Evolutionary conservation across 495 filamentous ascomycete genomes (phyloP).

Genomic region (Penicillium salamii): DNA sequence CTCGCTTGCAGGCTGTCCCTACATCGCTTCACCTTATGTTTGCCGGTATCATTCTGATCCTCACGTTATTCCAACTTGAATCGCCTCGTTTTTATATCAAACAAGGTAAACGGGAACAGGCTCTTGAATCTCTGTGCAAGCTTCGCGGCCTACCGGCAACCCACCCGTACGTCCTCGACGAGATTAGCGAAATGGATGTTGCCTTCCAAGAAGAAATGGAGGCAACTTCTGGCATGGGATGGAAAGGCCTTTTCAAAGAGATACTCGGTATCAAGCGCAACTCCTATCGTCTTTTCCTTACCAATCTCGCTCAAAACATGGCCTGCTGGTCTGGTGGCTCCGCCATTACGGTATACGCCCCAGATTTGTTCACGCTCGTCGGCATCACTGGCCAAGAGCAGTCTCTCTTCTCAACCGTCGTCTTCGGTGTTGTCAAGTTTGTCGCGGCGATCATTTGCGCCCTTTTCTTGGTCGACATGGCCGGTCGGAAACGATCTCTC

Average conservation of each 20-base stretch:
- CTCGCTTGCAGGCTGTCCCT: neutral
- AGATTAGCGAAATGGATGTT: slow-evolving; percentile 37
- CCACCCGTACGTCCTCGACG: slow-evolving; percentile 1
- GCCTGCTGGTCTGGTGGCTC: slow-evolving; percentile 59
- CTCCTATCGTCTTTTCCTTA: slow-evolving; percentile 50
- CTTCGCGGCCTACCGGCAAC: slow-evolving; percentile 2
- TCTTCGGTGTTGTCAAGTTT: slow-evolving; percentile 62
- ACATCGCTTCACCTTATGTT: slow-evolving; percentile 2
- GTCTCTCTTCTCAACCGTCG: slow-evolving; percentile 53
- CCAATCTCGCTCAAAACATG: slow-evolving; percentile 49
- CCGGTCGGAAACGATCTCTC: slow-evolving; percentile 12
- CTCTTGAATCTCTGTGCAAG: neutral
- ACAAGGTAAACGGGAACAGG: neutral
- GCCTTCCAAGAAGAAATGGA: slow-evolving; percentile 62
- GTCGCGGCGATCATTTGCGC: slow-evolving; percentile 52
- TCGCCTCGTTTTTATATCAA: slow-evolving; percentile 5
- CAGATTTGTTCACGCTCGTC: slow-evolving; percentile 45
- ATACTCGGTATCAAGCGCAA: slow-evolving; percentile 3
- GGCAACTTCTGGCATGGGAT: slow-evolving; percentile 25
- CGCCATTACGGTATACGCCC: slow-evolving; percentile 41
- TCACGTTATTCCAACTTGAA: slow-evolving; percentile 2
- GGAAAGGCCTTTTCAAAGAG: slow-evolving; percentile 3
- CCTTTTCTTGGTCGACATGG: slow-evolving; percentile 17
- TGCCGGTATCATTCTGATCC: neutral
- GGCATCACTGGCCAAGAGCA: slow-evolving; percentile 52